Evolutionary conservation across 2,329 filamentous ascomycete species (phyloP), one percentile per base, ranked within the genome.

Genomic region (Pseudocercospora eumusae): DNA sequence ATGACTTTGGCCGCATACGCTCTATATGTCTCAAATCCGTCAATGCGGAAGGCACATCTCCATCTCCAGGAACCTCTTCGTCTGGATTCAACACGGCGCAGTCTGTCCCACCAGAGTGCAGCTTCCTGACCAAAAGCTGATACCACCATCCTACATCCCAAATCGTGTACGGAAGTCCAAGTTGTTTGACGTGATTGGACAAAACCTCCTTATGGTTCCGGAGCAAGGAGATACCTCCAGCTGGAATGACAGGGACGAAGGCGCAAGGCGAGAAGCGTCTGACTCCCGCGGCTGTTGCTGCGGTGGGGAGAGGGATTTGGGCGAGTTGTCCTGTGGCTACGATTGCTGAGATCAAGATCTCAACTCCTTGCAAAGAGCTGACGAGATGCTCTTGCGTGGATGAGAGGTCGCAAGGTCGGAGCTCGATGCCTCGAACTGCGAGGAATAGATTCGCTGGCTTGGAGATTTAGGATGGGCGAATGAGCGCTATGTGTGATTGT

Each of bases 61-160:
- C 83, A 62, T 81, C 78, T 2, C 79, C 82, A 23, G 75, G 71
- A 18, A 84, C 75, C 40, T 73, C 71, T 33, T 76, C 71, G 20
- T 75, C 73, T 1, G 74, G 70, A 0, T 71, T 67, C 3, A 74
- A 70, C 62, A 78, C 69, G 1, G 75, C 76, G 63, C 80, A 80
- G 66, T 83, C 81, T n/a, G 77, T 72, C 40, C 73, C 71, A 9
- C 81, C 80, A 15, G 76, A 79, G n/a, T 78, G 76, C 0, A 84
- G 69, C n/a, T 68, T 68, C 11, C 79, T 79, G 59, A 80, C 75
- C 4, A 75, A 73, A 28, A 82, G 66, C 66, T 85, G 82, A 68
- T 83, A 82, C 84, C 84, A 86, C 75, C 76, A 84, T n/a, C 84
- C 84, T 11, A 85, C 78, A 64, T 86, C 84, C 55, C 86, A 80